These are phyloP conservation scores for Phoma sp. DNA, from an alignment of 2,329 filamentous ascomycete genomes.

Conservation along the genomic window DNA sequence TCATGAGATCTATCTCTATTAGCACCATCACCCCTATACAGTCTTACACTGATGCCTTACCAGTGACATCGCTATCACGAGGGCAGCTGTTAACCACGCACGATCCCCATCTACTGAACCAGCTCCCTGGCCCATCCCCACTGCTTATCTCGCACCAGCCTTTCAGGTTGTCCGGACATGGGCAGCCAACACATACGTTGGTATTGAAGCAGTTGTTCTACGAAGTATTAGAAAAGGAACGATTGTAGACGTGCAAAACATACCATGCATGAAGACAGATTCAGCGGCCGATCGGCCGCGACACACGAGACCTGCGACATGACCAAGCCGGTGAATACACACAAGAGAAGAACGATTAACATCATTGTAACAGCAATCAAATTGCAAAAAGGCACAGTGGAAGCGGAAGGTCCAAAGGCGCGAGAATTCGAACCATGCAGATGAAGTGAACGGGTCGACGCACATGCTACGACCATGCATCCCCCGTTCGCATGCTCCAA, in stretches of 20 bases:
- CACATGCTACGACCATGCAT: too few relatives aligned
- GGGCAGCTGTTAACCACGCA: not conserved
- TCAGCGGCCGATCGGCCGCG: not conserved
- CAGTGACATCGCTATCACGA: constrained; percentile 2
- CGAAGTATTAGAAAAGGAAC: not conserved
- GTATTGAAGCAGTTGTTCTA: not conserved
- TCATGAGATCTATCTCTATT: not conserved
- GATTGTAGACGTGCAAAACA: not conserved
- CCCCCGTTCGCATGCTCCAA: too few relatives aligned
- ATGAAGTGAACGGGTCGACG: too few relatives aligned
- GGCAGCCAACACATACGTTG: not conserved
- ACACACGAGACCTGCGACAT: not conserved
- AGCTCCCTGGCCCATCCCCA: not conserved
- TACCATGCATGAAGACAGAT: constrained; percentile 7
- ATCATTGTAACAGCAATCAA: too few relatives aligned
- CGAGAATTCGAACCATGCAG: too few relatives aligned
- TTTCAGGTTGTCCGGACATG: constrained; percentile 3
- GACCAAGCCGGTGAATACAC: not conserved
- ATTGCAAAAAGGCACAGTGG: too few relatives aligned
- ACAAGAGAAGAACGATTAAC: not conserved
- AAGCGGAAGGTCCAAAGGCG: too few relatives aligned
- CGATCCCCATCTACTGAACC: constrained; percentile 1
- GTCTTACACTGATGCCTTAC: not conserved
- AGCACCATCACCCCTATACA: not conserved
- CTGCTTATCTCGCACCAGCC: constrained; percentile 4